These are phyloP conservation scores for Cicer bijugum DNA, from an alignment of 306 rosid genomes.

Conservation along the genomic window DNA sequence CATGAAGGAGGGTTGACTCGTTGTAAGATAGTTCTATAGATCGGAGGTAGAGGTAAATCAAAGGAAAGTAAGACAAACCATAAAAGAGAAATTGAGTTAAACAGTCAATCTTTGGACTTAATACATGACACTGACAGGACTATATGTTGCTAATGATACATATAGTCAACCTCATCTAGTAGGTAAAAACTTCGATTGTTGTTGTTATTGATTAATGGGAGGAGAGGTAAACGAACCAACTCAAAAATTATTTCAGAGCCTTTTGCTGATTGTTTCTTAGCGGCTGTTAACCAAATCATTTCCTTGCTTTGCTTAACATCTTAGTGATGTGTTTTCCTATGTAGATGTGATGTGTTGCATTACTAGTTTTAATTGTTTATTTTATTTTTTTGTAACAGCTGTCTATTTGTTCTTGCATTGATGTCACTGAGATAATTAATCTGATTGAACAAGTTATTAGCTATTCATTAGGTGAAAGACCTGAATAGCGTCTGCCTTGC, in stretches of 20 bases:
- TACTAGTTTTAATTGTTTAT: not conserved
- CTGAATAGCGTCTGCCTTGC: not conserved
- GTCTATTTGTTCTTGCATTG: conserved; percentile 27
- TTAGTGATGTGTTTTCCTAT: not conserved
- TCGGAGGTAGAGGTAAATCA: not conserved
- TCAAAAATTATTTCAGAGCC: not conserved
- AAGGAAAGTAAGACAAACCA: not conserved
- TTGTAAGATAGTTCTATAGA: not conserved
- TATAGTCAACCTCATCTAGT: not conserved
- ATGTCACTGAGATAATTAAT: conserved; percentile 14
- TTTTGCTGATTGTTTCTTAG: conserved; percentile 26
- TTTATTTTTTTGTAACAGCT: too few relatives aligned
- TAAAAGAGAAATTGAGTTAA: not conserved
- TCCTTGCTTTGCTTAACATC: conserved; percentile 9
- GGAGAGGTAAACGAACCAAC: conserved; percentile 19
- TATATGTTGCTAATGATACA: not conserved
- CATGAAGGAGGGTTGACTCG: not conserved
- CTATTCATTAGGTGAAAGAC: not conserved
- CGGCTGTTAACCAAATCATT: not conserved
- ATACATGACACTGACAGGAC: not conserved
- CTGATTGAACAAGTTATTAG: conserved; percentile 15
- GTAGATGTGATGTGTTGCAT: not conserved
- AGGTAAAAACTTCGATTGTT: not conserved
- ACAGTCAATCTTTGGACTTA: not conserved
- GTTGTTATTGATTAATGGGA: not conserved